Conservation (phyloP, 371 early-diverging fungal genomes). For the Phascolomyces articulosus region DNA sequence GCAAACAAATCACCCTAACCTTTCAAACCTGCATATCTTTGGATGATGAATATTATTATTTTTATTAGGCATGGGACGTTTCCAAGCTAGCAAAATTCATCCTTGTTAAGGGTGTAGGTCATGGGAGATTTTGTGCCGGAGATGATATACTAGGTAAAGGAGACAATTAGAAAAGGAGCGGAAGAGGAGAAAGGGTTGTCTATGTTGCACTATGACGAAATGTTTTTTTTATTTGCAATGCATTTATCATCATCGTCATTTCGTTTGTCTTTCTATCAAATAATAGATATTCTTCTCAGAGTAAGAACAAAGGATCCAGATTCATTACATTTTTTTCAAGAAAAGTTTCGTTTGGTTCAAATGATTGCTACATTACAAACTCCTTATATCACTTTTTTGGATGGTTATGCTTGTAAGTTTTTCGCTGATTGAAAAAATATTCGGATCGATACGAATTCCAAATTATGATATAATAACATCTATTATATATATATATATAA, state of each 20-base stretch:
- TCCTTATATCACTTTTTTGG: slow-evolving; percentile 87
- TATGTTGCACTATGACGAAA: too few relatives aligned
- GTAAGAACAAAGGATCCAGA: slow-evolving; percentile 53
- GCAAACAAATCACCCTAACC: too few relatives aligned
- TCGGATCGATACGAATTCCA: background rate
- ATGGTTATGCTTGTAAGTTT: slow-evolving; percentile 86
- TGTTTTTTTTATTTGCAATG: too few relatives aligned
- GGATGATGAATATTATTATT: background rate
- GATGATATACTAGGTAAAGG: slow-evolving; percentile 86
- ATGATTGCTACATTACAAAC: slow-evolving; percentile 85
- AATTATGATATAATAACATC: too few relatives aligned
- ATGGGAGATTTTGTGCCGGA: slow-evolving; percentile 92
- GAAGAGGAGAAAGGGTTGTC: too few relatives aligned
- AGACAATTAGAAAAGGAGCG: background rate
- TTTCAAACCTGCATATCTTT: background rate
- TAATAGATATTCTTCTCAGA: slow-evolving; percentile 32
- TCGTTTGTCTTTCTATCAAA: background rate
- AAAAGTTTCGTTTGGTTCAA: slow-evolving; percentile 92
- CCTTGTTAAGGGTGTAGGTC: slow-evolving; percentile 75
- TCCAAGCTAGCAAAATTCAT: slow-evolving; percentile 90
- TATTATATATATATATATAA: slow-evolving; percentile 4
- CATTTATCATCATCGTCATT: too few relatives aligned
- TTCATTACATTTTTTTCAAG: slow-evolving; percentile 84
- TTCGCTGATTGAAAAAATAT: too few relatives aligned
- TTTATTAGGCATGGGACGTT: slow-evolving; percentile 79